Conservation (phyloP, 257 asterid species). For the Przewalskia tangutica region DNA sequence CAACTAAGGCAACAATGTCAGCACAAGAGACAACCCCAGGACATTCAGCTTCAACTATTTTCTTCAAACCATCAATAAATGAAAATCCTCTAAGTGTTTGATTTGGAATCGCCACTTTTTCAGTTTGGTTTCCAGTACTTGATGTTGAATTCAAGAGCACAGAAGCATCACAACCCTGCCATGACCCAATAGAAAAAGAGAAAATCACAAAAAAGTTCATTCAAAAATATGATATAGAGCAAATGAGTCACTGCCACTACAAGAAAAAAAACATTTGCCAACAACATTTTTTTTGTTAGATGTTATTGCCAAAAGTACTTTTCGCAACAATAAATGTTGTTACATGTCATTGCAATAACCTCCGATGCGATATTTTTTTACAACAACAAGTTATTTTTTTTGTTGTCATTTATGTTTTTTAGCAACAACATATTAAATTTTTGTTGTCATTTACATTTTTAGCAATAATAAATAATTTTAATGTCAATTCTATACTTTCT, state of each 20-base stretch:
- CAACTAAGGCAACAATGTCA: constrained; percentile 12
- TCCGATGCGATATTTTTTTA: too few relatives aligned
- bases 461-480: too few relatives aligned
- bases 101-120: constrained; percentile 20
- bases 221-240: not conserved
- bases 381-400: too few relatives aligned
- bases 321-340: too few relatives aligned
- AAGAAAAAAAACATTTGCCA: too few relatives aligned
- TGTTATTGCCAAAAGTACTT: too few relatives aligned
- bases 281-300: too few relatives aligned
- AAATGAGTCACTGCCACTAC: not conserved
- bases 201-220: not conserved
- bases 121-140: constrained; percentile 15
- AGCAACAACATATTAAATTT: too few relatives aligned
- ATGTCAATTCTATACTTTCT: too few relatives aligned
- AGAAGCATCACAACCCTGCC: constrained; percentile 31
- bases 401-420: too few relatives aligned
- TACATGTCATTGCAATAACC: too few relatives aligned
- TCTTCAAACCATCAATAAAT: constrained; percentile 19
- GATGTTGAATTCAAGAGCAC: constrained; percentile 22
- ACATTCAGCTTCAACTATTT: constrained; percentile 14
- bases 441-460: too few relatives aligned
- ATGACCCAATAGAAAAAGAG: not conserved
- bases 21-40: constrained; percentile 28
- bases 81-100: constrained; percentile 16